phyloP scores from a whole-genome alignment of 2,329 filamentous ascomycete genomes.

The Neopestalotiopsis sp. region DNA sequence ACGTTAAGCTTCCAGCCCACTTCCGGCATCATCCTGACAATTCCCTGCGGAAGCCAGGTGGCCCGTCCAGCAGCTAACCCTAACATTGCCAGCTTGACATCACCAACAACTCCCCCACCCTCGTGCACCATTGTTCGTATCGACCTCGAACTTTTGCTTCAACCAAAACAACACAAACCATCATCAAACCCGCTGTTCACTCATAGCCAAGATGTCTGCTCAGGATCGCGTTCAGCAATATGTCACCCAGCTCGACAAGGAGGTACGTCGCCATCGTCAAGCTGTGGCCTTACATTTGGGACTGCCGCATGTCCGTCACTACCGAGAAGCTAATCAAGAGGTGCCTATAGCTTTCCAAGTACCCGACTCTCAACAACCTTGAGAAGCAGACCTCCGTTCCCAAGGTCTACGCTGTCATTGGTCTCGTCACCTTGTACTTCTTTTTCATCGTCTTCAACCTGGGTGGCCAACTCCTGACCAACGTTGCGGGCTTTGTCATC shows the following conservation, averaged over 20 bases:
- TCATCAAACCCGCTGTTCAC: constrained; percentile 20
- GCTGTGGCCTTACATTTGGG: background rate
- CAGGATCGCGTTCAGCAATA: constrained; percentile 81
- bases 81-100: constrained; percentile 21
- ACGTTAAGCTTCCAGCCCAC: constrained; percentile 9
- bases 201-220: constrained; percentile 65
- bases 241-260: constrained; percentile 80
- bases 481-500: constrained; percentile 82
- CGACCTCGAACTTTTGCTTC: background rate
- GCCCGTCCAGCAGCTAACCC: constrained; percentile 16
- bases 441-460: constrained; percentile 94
- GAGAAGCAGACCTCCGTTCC: constrained; percentile 84
- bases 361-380: constrained; percentile 81
- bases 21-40: background rate
- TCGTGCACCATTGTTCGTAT: constrained; percentile 4
- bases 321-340: constrained; percentile 24
- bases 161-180: constrained; percentile 18
- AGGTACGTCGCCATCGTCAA: constrained; percentile 59
- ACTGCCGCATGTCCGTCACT: constrained; percentile 23
- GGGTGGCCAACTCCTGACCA: constrained; percentile 85
- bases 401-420: constrained; percentile 84
- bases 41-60: constrained; percentile 11
- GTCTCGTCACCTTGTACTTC: constrained; percentile 80
- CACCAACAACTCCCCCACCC: constrained; percentile 16
- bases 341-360: constrained; percentile 76